These are phyloP conservation scores for Leccinum boreale DNA, from an alignment of 768 basidiomycete species.

Conservation along the genomic window DNA sequence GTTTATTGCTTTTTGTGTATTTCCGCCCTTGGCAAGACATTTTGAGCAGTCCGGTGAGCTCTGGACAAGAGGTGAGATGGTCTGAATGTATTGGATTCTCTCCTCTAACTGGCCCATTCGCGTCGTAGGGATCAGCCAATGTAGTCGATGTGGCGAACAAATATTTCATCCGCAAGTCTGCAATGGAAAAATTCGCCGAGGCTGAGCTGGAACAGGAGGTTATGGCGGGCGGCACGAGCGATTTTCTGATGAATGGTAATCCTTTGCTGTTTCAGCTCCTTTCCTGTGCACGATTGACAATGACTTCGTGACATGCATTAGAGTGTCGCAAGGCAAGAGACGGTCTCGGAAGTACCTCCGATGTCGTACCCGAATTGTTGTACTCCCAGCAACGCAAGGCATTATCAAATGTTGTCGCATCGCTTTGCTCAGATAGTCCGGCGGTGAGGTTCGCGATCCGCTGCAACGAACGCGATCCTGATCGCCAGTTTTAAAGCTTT, in stretches of 20 bases:
- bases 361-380: constrained; percentile 9
- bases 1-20: constrained; percentile 19
- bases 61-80: constrained; percentile 21
- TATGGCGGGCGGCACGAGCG: constrained; percentile 17
- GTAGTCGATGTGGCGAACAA: constrained; percentile 13
- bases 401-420: constrained; percentile 3
- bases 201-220: constrained; percentile 19
- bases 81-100: not conserved
- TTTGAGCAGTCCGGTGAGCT: constrained; percentile 4
- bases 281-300: not conserved
- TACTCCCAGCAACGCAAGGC: constrained; percentile 4
- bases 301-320: not conserved
- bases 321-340: constrained; percentile 21
- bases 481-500: constrained; percentile 17
- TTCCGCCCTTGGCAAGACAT: constrained; percentile 5
- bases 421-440: constrained; percentile 16
- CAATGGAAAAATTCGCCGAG: constrained; percentile 10
- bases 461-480: not conserved
- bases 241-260: constrained; percentile 14
- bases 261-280: not conserved
- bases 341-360: constrained; percentile 17
- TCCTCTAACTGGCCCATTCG: not conserved
- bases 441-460: constrained; percentile 7
- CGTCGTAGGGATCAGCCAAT: constrained; percentile 11
- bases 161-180: constrained; percentile 21